These are phyloP conservation scores for Crithidia bombi DNA, from an alignment of 208 protist genomes.

Conservation along the genomic window DNA sequence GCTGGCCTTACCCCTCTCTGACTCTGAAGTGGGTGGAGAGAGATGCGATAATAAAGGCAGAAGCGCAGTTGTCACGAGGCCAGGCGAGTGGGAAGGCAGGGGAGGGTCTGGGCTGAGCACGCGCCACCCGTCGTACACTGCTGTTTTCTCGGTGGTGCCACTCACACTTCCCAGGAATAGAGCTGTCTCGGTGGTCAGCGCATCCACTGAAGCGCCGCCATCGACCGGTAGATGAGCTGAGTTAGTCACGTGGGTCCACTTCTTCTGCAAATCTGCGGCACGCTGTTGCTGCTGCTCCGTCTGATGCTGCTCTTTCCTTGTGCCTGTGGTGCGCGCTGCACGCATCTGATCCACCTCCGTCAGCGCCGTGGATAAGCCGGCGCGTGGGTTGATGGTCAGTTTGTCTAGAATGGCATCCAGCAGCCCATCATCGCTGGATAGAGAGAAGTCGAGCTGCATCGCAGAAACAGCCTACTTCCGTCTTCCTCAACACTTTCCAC, in stretches of 20 bases:
- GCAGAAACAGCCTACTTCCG: neutral
- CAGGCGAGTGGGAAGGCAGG: neutral
- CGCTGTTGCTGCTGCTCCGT: constrained; percentile 20
- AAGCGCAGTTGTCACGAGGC: neutral
- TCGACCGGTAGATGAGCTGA: neutral
- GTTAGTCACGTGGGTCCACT: constrained; percentile 10
- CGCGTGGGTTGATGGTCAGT: constrained; percentile 23
- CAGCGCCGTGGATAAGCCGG: constrained; percentile 17
- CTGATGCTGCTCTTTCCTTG: constrained; percentile 11
- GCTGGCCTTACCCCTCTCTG: neutral
- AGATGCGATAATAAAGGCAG: neutral
- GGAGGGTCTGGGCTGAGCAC: neutral
- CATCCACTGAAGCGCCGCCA: neutral
- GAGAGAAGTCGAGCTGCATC: constrained; percentile 1
- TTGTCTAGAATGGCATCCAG: constrained; percentile 30
- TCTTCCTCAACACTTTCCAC: no score
- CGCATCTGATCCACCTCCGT: constrained; percentile 1
- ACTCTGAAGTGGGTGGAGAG: neutral
- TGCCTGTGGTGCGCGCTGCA: constrained; percentile 10
- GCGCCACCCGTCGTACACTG: neutral
- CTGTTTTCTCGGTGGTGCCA: neutral
- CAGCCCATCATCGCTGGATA: constrained; percentile 11
- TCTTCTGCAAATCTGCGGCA: constrained; percentile 9
- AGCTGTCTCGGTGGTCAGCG: neutral
- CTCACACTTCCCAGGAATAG: neutral